Base-by-base conservation (phyloP, 768 basidiomycete genomes). In the Suillus sp. region DNA sequence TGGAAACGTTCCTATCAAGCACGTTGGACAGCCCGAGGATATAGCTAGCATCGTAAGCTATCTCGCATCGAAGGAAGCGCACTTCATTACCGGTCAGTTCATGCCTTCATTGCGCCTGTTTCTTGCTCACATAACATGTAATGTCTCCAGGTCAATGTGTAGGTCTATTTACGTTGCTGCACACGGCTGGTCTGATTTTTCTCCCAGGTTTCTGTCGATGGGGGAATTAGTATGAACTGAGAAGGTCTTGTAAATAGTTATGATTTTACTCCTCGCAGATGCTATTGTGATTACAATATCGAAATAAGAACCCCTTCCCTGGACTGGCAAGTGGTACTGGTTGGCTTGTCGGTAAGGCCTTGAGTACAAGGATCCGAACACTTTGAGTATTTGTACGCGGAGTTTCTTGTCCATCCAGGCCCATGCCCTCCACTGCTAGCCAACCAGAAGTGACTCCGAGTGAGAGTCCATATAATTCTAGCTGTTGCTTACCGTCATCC, bases 21-120 rank as follows among this genome's bases (percentile, higher is more conserved):
- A 72, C 5, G 34, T 66, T 4, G 74, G 69, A 30, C 63, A 72
- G 22, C 73, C 77, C 1, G 72, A 77, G 30, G 72, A 76, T 43
- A 64, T 76, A 9, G 76, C 78, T n/a, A 69, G 65, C 40, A 9
- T 75, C 1, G 75, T 78, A 0, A 77, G 76, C 3, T 78, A 71
- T 64, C 67, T 79, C 4, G 75, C 71, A 6, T 77, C 76, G 2
- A 68, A 75, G 5, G 75, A 72, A 27, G 73, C 78, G 9, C 69
- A 70, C 22, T 76, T 75, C 58, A 71, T 80, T 5, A 80, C 77
- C 0, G 78, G 78, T 67, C 50, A 60, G 67, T 20, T 13, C 37
- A 53, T 20, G 25, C 14, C 3, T 61, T 55, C 14, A 18, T 38
- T 47, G 3, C 18, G 4, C 32, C 30, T 27, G 10, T 38, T 10